These are phyloP conservation scores for Mycena pura DNA, from an alignment of 768 basidiomycete genomes.

Conservation along the genomic window DNA sequence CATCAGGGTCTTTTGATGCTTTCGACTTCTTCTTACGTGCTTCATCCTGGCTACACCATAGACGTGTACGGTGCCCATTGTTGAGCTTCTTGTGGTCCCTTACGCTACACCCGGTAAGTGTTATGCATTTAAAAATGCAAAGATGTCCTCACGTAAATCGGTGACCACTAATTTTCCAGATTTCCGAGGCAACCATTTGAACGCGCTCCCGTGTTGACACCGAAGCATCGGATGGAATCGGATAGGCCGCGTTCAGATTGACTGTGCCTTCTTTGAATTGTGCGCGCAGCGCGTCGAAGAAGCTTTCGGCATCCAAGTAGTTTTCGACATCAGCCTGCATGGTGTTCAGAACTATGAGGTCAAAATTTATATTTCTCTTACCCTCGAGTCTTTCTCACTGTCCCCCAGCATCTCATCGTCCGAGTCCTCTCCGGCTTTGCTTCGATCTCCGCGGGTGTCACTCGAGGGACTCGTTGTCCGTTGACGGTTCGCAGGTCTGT, in stretches of 20 bases:
- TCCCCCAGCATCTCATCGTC: conserved; percentile 1
- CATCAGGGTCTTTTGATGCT: conserved; percentile 22
- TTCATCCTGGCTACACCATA: conserved; percentile 39
- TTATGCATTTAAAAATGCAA: neutral
- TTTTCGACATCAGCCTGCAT: neutral
- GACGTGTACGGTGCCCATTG: conserved; percentile 29
- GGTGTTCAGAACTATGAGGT: too few relatives aligned
- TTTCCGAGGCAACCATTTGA: conserved; percentile 25
- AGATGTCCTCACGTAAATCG: conserved; percentile 32
- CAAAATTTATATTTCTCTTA: neutral
- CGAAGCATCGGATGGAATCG: conserved; percentile 20
- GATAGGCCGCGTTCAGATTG: conserved; percentile 30
- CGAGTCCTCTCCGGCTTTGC: neutral
- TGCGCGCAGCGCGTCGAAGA: neutral
- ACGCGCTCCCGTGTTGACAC: conserved; percentile 26
- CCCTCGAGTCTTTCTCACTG: neutral
- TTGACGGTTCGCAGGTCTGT: neutral
- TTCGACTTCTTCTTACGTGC: conserved; percentile 28
- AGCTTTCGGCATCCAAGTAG: neutral
- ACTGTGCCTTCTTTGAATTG: conserved; percentile 20
- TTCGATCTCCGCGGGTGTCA: neutral
- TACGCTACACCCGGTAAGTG: conserved; percentile 27
- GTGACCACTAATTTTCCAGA: conserved; percentile 34
- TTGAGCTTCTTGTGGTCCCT: conserved; percentile 25
- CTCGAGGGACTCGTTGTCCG: neutral